Percentiles rank a stretch among this genome's conserved stretches.
Conservation (phyloP, 345 rosid genomes). For the Draba incana region DNA sequence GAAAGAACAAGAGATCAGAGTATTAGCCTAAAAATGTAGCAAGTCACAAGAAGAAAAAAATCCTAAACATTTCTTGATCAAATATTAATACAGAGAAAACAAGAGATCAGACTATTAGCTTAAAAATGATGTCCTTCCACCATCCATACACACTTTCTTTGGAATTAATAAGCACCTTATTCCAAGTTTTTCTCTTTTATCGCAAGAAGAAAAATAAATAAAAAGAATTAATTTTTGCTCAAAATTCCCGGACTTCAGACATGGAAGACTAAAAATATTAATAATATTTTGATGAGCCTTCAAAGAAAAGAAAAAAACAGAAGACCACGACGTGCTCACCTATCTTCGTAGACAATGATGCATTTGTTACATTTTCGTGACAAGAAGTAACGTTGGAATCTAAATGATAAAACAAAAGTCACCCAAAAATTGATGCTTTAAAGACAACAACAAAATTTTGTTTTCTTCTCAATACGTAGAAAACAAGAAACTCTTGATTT, state of each 20-base stretch:
- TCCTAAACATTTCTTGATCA: too few species aligned
- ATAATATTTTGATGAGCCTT: neutral
- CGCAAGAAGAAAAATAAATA: neutral
- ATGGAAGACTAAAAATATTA: neutral
- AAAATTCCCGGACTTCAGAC: neutral
- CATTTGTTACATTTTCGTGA: slow-evolving; percentile 34
- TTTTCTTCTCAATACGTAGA: neutral
- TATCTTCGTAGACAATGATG: slow-evolving; percentile 17
- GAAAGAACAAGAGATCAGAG: too few species aligned
- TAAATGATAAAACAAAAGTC: slow-evolving; percentile 25
- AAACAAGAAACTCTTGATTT: slow-evolving; percentile 14
- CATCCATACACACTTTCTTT: too few species aligned
- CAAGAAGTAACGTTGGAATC: slow-evolving; percentile 34
- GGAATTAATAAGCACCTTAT: too few species aligned
- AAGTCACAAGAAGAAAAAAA: too few species aligned
- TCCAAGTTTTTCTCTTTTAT: neutral
- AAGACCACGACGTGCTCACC: slow-evolving; percentile 37
- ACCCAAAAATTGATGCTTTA: slow-evolving; percentile 22
- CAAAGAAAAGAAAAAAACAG: neutral
- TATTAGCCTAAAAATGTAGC: too few species aligned
- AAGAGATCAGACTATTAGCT: too few species aligned
- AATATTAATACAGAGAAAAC: too few species aligned
- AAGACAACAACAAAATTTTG: neutral
- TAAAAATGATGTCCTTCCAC: too few species aligned
- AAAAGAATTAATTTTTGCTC: neutral